phyloP scores from a whole-genome alignment of 768 basidiomycete genomes.

The Tricholoma flavovirens region DNA sequence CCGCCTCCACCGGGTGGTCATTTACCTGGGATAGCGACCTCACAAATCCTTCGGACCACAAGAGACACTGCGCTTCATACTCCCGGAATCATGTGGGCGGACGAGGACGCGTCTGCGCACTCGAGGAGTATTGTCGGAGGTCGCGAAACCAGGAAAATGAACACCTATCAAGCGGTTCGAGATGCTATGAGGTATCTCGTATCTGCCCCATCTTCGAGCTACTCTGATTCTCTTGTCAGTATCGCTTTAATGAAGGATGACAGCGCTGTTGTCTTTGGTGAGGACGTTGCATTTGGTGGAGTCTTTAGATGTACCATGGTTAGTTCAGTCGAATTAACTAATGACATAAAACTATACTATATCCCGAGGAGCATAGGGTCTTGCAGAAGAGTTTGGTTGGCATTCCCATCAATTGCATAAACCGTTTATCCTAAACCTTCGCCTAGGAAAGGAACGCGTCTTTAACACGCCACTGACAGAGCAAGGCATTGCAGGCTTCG shows the following conservation, averaged over 20 bases:
- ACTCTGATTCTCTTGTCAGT: constrained; percentile 29
- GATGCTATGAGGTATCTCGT: constrained; percentile 73
- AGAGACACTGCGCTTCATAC: constrained; percentile 70
- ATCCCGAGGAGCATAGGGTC: constrained; percentile 46
- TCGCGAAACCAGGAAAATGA: constrained; percentile 91
- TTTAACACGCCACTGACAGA: constrained; percentile 94
- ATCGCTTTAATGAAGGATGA: constrained; percentile 84
- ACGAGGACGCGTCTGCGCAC: constrained; percentile 45
- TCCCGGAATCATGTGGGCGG: constrained; percentile 66
- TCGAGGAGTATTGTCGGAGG: constrained; percentile 53
- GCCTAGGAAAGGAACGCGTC: constrained; percentile 77
- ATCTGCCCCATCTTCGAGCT: neutral
- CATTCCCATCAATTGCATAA: neutral
- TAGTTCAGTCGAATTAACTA: constrained; percentile 12
- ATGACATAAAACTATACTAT: neutral
- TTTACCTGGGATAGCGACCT: constrained; percentile 65
- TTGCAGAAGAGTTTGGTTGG: constrained; percentile 89
- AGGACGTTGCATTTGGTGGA: constrained; percentile 90
- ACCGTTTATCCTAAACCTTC: constrained; percentile 4
- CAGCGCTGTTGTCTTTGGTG: constrained; percentile 83
- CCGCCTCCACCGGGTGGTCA: constrained; percentile 80
- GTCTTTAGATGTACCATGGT: constrained; percentile 95
- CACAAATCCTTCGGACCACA: constrained; percentile 55
- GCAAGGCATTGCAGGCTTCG: constrained; percentile 93
- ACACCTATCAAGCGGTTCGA: constrained; percentile 87